Percentiles rank a stretch among this genome's conserved stretches.
Conservation (phyloP, 495 filamentous ascomycete species). For the Glarea lozoyensis region DNA sequence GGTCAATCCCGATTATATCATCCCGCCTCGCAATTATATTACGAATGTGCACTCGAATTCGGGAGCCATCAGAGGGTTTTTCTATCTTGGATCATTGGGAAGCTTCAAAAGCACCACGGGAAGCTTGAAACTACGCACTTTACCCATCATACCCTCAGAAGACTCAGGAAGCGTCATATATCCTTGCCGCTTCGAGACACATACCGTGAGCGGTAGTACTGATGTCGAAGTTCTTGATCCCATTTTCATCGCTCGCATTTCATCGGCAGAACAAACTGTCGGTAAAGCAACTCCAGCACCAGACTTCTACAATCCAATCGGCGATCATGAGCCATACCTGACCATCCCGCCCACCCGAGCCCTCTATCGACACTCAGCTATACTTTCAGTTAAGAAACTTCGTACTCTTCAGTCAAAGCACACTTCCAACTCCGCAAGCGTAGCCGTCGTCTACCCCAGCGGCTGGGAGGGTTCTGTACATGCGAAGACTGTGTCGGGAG, state of each 20-base stretch:
- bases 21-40: slow-evolving; percentile 18
- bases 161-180: background rate
- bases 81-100: slow-evolving; percentile 12
- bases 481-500: slow-evolving; percentile 11
- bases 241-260: slow-evolving; percentile 8
- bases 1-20: slow-evolving; percentile 2
- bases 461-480: slow-evolving; percentile 16
- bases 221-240: slow-evolving; percentile 12
- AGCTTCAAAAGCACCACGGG: slow-evolving; percentile 13
- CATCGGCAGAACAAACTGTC: background rate
- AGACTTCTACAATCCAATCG: background rate
- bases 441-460: slow-evolving; percentile 9
- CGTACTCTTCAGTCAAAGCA: slow-evolving; percentile 10
- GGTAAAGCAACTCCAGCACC: background rate
- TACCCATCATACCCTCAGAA: slow-evolving; percentile 12
- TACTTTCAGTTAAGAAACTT: background rate
- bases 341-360: background rate
- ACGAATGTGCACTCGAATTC: slow-evolving; percentile 13
- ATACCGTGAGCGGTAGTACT: slow-evolving; percentile 10
- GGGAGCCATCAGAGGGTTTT: slow-evolving; percentile 15
- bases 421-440: slow-evolving; percentile 4
- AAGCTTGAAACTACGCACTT: slow-evolving; percentile 3
- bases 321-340: slow-evolving; percentile 13
- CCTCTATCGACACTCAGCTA: background rate
- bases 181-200: slow-evolving; percentile 10